phyloP scores from a whole-genome alignment of 108 stramenopile genomes.

The Conticribra weissflogii region DNA sequence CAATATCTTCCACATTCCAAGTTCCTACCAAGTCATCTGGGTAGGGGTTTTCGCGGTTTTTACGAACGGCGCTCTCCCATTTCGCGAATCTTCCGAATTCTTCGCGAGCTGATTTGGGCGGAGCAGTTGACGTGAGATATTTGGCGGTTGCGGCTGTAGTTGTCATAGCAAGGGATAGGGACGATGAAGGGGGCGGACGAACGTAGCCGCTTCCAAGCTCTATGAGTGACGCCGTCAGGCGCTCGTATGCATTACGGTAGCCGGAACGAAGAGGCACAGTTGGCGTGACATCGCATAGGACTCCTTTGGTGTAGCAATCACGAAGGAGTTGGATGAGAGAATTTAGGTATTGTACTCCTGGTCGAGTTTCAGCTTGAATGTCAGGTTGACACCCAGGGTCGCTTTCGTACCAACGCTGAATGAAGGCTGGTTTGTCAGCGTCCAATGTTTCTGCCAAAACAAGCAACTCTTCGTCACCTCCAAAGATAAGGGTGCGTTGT shows the following conservation, averaged over 20 bases:
- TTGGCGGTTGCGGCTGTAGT: conserved; percentile 51
- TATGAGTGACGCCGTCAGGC: conserved; percentile 68
- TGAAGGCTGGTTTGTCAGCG: conserved; percentile 73
- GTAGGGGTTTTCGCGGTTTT: conserved; percentile 60
- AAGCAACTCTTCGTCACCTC: conserved; percentile 81
- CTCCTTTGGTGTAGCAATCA: conserved; percentile 73
- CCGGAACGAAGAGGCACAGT: conserved; percentile 59
- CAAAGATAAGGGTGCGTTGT: conserved; percentile 75
- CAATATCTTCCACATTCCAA: conserved; percentile 83
- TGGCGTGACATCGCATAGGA: conserved; percentile 63
- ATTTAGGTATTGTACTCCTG: conserved; percentile 83
- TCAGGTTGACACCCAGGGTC: conserved; percentile 19
- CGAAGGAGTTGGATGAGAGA: conserved; percentile 66
- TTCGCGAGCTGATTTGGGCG: conserved; percentile 72
- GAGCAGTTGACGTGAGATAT: conserved; percentile 33
- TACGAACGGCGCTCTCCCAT: conserved; percentile 81
- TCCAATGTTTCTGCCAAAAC: conserved; percentile 80
- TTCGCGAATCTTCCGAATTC: conserved; percentile 82
- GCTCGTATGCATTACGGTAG: conserved; percentile 77
- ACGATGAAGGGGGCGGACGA: conserved; percentile 51
- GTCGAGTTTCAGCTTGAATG: conserved; percentile 53
- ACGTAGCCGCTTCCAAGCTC: conserved; percentile 86
- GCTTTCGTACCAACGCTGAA: conserved; percentile 82
- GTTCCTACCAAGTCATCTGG: conserved; percentile 80
- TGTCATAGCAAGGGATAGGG: conserved; percentile 41